Percentiles rank a stretch among this genome's conserved stretches.
Evolutionary conservation across 306 rosid species (phyloP).

Genomic region (Castanea sativa): DNA sequence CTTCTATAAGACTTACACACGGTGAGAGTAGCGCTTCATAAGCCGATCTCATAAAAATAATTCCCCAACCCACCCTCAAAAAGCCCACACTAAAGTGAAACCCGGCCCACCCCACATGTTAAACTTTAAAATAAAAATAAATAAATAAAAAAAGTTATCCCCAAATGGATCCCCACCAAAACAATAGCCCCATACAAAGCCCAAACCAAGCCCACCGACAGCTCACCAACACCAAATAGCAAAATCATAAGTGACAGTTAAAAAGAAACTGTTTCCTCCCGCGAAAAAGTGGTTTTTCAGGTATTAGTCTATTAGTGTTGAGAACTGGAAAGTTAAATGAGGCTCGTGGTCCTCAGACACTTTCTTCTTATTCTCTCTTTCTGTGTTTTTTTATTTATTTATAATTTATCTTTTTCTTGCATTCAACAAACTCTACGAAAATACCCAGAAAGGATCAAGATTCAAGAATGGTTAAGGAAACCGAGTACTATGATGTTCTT

Average conservation of each 20-base stretch:
- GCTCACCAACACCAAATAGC: not conserved
- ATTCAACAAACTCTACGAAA: not conserved
- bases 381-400: too few relatives aligned
- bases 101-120: not conserved
- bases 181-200: not conserved
- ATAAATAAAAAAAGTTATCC: not conserved
- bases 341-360: slow-evolving; percentile 30
- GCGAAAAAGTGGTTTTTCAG: slow-evolving; percentile 49
- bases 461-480: slow-evolving; percentile 63
- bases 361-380: not conserved
- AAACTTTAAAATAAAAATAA: too few relatives aligned
- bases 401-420: not conserved
- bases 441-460: not conserved
- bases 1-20: too few relatives aligned
- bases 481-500: slow-evolving; percentile 82
- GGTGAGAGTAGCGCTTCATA: fast-evolving
- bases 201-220: slow-evolving; percentile 23
- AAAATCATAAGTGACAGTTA: slow-evolving; percentile 35
- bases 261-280: slow-evolving; percentile 56
- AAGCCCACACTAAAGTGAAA: not conserved
- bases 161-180: not conserved
- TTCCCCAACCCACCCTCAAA: not conserved
- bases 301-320: slow-evolving; percentile 39
- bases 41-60: too few relatives aligned
- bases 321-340: slow-evolving; percentile 60